Evolutionary conservation across 176 grass and related monocot species (phyloP).

Genomic region (Saccharum spontaneum): DNA sequence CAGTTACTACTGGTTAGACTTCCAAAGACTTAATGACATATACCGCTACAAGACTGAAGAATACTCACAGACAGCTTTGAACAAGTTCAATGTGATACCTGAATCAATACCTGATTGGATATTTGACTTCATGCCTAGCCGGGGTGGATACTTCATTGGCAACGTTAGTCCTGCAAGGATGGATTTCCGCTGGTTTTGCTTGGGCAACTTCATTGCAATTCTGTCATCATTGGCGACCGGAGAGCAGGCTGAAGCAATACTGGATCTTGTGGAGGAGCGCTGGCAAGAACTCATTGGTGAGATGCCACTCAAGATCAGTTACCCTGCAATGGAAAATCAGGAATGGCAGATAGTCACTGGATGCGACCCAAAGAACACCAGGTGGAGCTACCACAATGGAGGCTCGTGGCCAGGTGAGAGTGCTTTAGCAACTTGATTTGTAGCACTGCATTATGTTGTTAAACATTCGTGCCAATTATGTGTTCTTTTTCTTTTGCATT

Average conservation of each 20-base stretch:
- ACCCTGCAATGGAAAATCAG: conserved; percentile 75
- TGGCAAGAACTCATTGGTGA: conserved; percentile 72
- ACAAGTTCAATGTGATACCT: conserved; percentile 90
- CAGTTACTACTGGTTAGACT: conserved; percentile 74
- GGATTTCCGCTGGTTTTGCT: conserved; percentile 88
- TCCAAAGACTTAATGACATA: conserved; percentile 70
- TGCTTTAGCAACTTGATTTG: background rate
- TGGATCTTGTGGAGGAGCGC: conserved; percentile 75
- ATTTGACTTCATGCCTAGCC: conserved; percentile 79
- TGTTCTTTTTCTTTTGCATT: background rate
- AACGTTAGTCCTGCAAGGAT: conserved; percentile 73
- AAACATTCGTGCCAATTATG: background rate
- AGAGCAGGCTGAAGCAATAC: conserved; percentile 67
- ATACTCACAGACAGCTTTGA: conserved; percentile 80
- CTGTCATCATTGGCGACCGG: conserved; percentile 59
- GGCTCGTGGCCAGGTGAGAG: conserved; percentile 81
- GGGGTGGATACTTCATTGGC: conserved; percentile 79
- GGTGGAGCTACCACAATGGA: conserved; percentile 87
- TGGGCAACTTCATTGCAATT: conserved; percentile 81
- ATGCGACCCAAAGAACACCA: conserved; percentile 75
- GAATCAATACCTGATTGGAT: conserved; percentile 82
- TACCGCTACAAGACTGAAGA: conserved; percentile 88
- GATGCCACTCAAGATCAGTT: conserved; percentile 80
- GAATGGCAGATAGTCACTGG: conserved; percentile 76
- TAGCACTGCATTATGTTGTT: background rate